Evolutionary conservation across 2,329 filamentous ascomycete species (phyloP), one percentile per base, ranked within the genome.

Genomic region (Cadophora sp.): DNA sequence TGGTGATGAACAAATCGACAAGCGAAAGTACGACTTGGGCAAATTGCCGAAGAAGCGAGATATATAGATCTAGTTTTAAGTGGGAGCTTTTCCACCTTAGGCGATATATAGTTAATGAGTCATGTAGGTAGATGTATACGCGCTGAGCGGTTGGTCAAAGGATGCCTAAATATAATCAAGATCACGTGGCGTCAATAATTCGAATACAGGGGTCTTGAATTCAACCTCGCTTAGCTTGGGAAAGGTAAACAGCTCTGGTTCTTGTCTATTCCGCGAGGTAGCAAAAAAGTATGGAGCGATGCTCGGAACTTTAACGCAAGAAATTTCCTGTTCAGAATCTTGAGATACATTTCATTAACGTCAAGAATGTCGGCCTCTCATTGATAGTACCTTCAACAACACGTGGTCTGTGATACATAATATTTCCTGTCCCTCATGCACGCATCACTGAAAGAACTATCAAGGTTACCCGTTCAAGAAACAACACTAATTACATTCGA

Each of bases 131-230:
- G 12, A 37, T 37, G 43, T n/a, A n/a, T n/a, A n/a, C n/a, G n/a
- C n/a, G n/a, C n/a, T n/a, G n/a, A n/a, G n/a, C n/a, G n/a, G n/a
- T n/a, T n/a, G n/a, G n/a, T n/a, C n/a, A n/a, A n/a, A n/a, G n/a
- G 31, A 11, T 40, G 55, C 55, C 29, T 59, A 24, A 37, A 40
- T 59, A 34, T 59, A 59, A 59, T 40, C 55, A 59, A 43, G n/a
- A 16, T 26, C 55, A 59, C 29, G 55, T 59, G 55, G 12, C 22
- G 31, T 59, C 34, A 26, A 59, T 2, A 40, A 6, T 24, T 7
- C 12, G 3, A 24, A 31, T 16, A 56, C 6, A 31, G 53, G 53
- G 37, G 19, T 46, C 43, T 46, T 46, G 3, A 46, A 22, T 11
- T 40, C 37, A 3, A 22, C 16, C 43, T 46, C 43, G 43, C 43